Conservation (phyloP, 768 basidiomycete species). For the Panus rudis region DNA sequence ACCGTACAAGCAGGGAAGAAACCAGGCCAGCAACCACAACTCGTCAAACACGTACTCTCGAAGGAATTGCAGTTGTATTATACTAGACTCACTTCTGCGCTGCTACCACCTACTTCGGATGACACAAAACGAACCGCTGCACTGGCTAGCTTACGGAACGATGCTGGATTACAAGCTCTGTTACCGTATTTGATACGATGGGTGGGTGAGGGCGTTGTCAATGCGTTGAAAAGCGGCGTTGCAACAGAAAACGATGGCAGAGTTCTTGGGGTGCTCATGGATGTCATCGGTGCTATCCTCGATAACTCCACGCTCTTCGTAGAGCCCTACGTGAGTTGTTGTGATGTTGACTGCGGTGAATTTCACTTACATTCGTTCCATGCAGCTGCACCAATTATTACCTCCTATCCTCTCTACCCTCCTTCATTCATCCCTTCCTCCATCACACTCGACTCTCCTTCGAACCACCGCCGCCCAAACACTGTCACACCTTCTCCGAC, state of each 20-base stretch:
- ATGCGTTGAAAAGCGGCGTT: constrained; percentile 40
- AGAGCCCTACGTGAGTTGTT: constrained; percentile 84
- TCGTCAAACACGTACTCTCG: constrained; percentile 89
- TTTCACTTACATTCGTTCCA: neutral
- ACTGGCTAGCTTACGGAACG: constrained; percentile 78
- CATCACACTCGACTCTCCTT: constrained; percentile 60
- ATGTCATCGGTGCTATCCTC: constrained; percentile 77
- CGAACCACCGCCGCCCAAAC: constrained; percentile 81
- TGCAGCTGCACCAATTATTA: constrained; percentile 89
- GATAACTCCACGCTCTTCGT: constrained; percentile 87
- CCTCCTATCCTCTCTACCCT: constrained; percentile 90
- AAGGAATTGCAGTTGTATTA: constrained; percentile 95
- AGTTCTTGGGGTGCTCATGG: constrained; percentile 74
- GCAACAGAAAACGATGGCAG: constrained; percentile 62
- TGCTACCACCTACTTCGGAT: constrained; percentile 65
- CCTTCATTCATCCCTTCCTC: constrained; percentile 79
- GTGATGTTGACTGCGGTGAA: neutral
- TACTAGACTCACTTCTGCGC: constrained; percentile 77
- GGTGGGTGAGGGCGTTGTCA: constrained; percentile 84
- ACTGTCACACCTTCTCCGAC: constrained; percentile 71
- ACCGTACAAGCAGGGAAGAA: constrained; percentile 27
- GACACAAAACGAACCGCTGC: constrained; percentile 78
- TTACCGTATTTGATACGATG: constrained; percentile 92
- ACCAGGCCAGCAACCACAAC: constrained; percentile 56
- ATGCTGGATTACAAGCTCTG: constrained; percentile 87